Conservation (phyloP, 345 rosid genomes). For the Xanthoceras sorbifolium region DNA sequence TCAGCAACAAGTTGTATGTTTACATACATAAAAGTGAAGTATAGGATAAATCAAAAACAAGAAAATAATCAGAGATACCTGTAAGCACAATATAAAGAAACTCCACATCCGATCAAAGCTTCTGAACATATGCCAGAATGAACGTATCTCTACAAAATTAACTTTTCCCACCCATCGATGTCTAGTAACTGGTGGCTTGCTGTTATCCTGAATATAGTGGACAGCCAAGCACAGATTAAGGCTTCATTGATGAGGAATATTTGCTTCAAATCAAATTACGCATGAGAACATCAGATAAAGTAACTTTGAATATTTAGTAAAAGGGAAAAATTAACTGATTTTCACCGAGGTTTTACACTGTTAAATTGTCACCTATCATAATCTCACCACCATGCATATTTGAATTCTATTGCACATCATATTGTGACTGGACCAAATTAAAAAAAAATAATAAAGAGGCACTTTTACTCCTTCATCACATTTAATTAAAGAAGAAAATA, state of each 20-base stretch:
- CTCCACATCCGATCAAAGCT: conserved; percentile 99
- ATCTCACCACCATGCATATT: neutral
- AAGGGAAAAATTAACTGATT: neutral
- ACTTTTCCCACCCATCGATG: conserved; percentile 96
- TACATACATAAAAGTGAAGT: conserved; percentile 1
- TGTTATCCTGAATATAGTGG: conserved; percentile 53
- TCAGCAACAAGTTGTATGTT: conserved; percentile 27
- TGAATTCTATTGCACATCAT: neutral
- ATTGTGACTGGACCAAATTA: neutral
- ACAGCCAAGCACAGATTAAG: conserved; percentile 5
- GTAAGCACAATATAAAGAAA: conserved; percentile 84
- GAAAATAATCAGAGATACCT: conserved; percentile 46
- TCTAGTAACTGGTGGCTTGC: conserved; percentile 56
- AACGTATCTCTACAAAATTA: conserved; percentile 96
- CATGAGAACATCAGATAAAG: neutral
- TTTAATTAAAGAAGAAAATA: neutral
- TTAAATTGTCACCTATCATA: conserved; percentile 3
- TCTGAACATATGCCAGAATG: conserved; percentile 97
- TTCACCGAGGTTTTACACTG: neutral
- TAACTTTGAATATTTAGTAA: neutral
- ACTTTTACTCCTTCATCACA: neutral
- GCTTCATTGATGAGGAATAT: neutral
- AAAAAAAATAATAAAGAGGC: neutral
- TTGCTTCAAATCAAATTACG: neutral
- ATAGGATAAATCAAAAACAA: neutral